A percentile compares a stretch with the other conserved stretches of the same genome.
phyloP scores from a whole-genome alignment of 2,329 filamentous ascomycete genomes.

The Fusarium beomiforme region DNA sequence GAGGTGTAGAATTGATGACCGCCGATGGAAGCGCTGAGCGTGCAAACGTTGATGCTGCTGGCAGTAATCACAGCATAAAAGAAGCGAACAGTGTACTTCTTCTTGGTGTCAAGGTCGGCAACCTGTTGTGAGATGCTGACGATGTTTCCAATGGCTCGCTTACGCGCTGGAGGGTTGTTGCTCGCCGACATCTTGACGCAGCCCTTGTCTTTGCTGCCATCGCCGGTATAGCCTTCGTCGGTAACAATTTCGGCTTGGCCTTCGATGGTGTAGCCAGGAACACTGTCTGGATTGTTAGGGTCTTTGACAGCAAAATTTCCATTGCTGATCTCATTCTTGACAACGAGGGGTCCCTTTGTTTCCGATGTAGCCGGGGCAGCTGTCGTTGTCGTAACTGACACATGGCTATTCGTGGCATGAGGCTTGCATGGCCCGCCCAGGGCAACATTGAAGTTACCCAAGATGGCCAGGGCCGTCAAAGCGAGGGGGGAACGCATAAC shows the following conservation, averaged over 20 bases:
- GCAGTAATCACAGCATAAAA: slow-evolving; percentile 19
- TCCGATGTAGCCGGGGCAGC: background rate
- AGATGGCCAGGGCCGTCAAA: background rate
- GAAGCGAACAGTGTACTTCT: slow-evolving; percentile 31
- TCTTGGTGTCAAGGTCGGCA: background rate
- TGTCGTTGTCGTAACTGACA: background rate
- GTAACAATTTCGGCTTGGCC: background rate
- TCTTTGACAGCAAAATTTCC: slow-evolving; percentile 5
- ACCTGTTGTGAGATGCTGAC: slow-evolving; percentile 19
- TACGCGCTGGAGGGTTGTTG: background rate
- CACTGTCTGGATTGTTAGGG: background rate
- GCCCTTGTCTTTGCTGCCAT: slow-evolving; percentile 7
- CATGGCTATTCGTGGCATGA: background rate
- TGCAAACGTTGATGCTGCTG: slow-evolving; percentile 7
- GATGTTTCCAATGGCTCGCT: slow-evolving; percentile 1
- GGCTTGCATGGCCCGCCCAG: slow-evolving; percentile 5
- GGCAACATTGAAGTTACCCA: background rate
- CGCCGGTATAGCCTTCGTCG: slow-evolving; percentile 4
- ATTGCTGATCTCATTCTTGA: slow-evolving; percentile 13
- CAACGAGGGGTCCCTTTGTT: background rate
- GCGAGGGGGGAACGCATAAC: slow-evolving; percentile 6
- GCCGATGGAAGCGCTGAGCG: slow-evolving; percentile 14
- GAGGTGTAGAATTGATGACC: background rate
- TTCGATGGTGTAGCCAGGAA: slow-evolving; percentile 1
- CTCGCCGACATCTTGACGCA: slow-evolving; percentile 2